A percentile compares a stretch with the other conserved stretches of the same genome.
These are phyloP conservation scores for Malus orientalis DNA, from an alignment of 306 rosid species.

Conservation along the genomic window DNA sequence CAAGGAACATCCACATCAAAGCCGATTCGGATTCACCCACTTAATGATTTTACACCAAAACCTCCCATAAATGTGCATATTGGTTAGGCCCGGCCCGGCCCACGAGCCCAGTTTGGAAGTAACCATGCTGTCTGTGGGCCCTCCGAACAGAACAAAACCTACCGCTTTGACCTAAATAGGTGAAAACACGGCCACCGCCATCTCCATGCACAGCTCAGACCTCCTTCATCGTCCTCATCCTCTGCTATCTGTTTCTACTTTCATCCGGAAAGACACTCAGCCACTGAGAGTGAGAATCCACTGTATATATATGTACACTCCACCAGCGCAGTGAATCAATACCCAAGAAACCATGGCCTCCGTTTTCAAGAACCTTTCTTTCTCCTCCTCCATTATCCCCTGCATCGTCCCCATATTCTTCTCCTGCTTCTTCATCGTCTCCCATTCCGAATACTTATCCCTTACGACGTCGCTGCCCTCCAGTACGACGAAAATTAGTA, in stretches of 20 bases:
- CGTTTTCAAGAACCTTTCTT: slow-evolving; percentile 36
- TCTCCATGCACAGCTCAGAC: neutral
- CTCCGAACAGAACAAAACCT: neutral
- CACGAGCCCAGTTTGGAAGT: neutral
- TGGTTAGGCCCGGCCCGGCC: neutral
- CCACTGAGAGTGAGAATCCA: too few relatives aligned
- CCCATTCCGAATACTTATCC: neutral
- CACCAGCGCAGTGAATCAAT: neutral
- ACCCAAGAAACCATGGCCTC: slow-evolving; percentile 27
- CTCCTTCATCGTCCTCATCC: neutral
- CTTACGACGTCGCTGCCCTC: neutral
- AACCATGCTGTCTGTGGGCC: neutral
- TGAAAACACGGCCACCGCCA: neutral
- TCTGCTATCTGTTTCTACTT: neutral
- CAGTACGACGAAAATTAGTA: neutral
- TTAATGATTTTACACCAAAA: neutral
- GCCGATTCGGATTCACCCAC: neutral
- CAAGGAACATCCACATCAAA: neutral
- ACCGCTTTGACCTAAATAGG: neutral
- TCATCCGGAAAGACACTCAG: too few relatives aligned
- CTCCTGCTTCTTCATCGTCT: neutral
- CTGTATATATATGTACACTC: too few relatives aligned
- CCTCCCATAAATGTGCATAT: neutral
- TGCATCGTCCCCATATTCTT: neutral
- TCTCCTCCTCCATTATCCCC: slow-evolving; percentile 8